A percentile compares a stretch with the other conserved stretches of the same genome.
Conservation (phyloP, 169 alveolate genomes). For the Eimeria sp. region DNA sequence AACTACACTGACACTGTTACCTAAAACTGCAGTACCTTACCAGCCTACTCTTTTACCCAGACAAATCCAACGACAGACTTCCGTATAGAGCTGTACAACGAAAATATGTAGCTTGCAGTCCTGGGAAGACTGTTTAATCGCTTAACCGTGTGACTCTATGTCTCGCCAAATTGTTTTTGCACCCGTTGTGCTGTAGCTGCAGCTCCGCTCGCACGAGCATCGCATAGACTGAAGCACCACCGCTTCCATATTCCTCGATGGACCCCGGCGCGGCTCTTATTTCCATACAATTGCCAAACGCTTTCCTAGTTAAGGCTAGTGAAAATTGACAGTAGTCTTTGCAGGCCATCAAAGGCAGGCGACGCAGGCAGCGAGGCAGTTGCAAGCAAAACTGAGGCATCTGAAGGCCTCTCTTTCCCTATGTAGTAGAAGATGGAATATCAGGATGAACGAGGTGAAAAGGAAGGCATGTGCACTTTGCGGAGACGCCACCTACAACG, state of each 20-base stretch:
- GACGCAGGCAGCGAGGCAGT: neutral
- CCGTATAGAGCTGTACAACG: neutral
- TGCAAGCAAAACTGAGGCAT: neutral
- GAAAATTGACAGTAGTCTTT: neutral
- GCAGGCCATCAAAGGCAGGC: neutral
- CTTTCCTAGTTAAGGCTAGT: neutral
- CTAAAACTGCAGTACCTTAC: neutral
- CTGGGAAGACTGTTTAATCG: too few species aligned
- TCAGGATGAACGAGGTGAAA: neutral
- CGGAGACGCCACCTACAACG: neutral
- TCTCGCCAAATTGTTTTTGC: neutral
- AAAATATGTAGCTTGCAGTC: neutral
- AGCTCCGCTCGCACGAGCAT: constrained; percentile 31
- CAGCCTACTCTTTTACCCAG: neutral
- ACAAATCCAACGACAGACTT: neutral
- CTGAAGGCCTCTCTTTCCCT: neutral
- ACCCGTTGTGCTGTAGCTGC: constrained; percentile 8
- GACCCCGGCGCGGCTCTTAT: neutral
- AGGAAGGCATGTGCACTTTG: neutral
- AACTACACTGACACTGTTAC: neutral
- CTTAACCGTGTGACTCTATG: too few species aligned
- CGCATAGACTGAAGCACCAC: constrained; percentile 18
- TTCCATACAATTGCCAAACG: neutral
- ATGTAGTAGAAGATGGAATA: neutral
- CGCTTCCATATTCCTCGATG: neutral